Base-by-base conservation (phyloP, 2,329 filamentous ascomycete species). In the Ophiosphaerella korrae region DNA sequence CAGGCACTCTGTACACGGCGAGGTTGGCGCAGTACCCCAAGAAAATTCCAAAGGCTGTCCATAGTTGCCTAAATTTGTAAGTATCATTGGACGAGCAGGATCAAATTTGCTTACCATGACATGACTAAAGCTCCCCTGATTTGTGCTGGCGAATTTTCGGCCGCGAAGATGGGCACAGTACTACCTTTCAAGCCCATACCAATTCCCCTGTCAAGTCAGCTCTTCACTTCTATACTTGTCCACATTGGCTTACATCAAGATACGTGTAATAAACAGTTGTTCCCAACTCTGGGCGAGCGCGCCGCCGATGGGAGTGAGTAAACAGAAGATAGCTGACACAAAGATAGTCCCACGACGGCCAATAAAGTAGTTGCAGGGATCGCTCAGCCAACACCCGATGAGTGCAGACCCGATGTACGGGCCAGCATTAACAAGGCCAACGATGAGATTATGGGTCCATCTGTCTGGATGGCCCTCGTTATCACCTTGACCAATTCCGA, bases 401-500 rank as follows among this genome's bases (percentile, higher is more conserved):
- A 69, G 59, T 50, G 50, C 69, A 50, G 53, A 62, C 29, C 62
- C 65, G 40, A 68, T 61, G 50, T 67, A 68, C 7, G 67, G 65
- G 7, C 66, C 60, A 23, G 62, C 62, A 44, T 61, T 63, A 26
- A 62, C 50, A 9, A 57, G 42, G 8, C 58, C 56, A n/a, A 55
- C 50, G 40, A 58, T 53, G 24, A 58, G 49, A 5, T 59, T 55
- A 37, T 61, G 48, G 16, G 42, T 49, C 48, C 48, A 57, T 44
- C 67, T 42, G 56, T 59, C 50, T 2, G 54, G 51, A 18, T 46
- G 46, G 5, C 54, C 54, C 42, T 62, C 46, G 9, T 46, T 53
- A 7, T 54, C 52, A 16, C 50, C 57, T 18, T 58, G 35, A 12
- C 47, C 53, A 18, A 87, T 80, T 11, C 77, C 76, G 41, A 84